Evolutionary conservation across 2,329 filamentous ascomycete genomes (phyloP).

Genomic region (Colletotrichum nymphaeae): DNA sequence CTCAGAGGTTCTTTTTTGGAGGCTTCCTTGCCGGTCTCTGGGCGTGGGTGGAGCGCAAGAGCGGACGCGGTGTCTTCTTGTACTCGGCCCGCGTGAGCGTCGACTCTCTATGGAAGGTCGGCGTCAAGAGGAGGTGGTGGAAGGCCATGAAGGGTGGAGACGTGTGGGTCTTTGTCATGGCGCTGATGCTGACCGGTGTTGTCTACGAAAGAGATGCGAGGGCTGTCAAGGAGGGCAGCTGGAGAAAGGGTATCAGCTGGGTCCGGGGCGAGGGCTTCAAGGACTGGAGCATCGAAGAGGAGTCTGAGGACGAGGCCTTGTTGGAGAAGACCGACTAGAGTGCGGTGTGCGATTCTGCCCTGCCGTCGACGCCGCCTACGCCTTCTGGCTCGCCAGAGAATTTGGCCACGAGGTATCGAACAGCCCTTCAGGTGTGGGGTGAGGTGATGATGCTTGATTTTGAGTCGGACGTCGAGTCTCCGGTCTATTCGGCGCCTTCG

Average conservation of each 20-base stretch:
- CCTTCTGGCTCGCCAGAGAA: not conserved
- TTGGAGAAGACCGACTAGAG: constrained; percentile 19
- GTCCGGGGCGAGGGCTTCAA: constrained; percentile 80
- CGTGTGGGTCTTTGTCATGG: constrained; percentile 83
- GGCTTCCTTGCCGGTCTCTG: constrained; percentile 88
- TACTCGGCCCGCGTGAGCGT: constrained; percentile 83
- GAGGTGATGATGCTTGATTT: not conserved
- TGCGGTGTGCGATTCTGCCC: not conserved
- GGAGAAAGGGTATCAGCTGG: constrained; percentile 80
- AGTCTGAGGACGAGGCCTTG: constrained; percentile 54
- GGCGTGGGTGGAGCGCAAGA: constrained; percentile 78
- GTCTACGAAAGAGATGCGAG: constrained; percentile 79
- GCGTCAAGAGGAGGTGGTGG: constrained; percentile 92
- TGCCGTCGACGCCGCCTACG: not conserved
- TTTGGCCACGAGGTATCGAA: not conserved
- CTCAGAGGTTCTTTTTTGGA: constrained; percentile 89
- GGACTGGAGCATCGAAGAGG: constrained; percentile 71
- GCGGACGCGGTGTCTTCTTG: constrained; percentile 77
- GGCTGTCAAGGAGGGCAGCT: constrained; percentile 73
- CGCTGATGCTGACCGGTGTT: constrained; percentile 81
- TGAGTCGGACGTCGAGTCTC: not conserved
- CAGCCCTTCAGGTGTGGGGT: not conserved
- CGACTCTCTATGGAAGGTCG: constrained; percentile 90
- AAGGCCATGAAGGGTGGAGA: constrained; percentile 84
- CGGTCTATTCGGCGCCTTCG: no score